phyloP scores from a whole-genome alignment of 306 rosid genomes.

The Quercus variabilis region DNA sequence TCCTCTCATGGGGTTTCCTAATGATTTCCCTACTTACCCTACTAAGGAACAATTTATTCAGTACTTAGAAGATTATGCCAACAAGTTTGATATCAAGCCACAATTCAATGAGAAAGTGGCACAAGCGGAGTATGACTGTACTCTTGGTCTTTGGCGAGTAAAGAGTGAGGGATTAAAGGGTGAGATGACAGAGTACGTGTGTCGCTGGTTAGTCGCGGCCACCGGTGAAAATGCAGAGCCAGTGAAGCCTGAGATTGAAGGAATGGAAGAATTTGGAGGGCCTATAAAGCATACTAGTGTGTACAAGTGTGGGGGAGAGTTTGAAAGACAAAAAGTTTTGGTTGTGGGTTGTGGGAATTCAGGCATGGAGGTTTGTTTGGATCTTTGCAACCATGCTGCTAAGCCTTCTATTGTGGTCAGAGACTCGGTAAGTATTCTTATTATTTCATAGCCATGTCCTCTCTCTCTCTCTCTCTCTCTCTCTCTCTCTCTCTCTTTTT shows the following conservation, averaged over 20 bases:
- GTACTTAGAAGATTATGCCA: constrained; percentile 55
- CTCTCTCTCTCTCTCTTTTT: neutral
- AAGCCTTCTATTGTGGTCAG: constrained; percentile 75
- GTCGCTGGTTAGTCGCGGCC: constrained; percentile 75
- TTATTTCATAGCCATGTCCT: neutral
- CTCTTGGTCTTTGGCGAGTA: constrained; percentile 53
- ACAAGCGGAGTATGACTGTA: constrained; percentile 44
- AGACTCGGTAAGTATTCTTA: constrained; percentile 55
- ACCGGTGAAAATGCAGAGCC: constrained; percentile 94
- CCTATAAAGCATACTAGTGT: constrained; percentile 60
- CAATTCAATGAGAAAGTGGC: constrained; percentile 51
- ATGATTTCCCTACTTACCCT: constrained; percentile 70
- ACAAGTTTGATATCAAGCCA: constrained; percentile 43
- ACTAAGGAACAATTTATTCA: constrained; percentile 61
- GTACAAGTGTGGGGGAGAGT: constrained; percentile 69
- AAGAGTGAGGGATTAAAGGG: neutral
- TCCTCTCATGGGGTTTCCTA: constrained; percentile 53
- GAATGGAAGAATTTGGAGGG: constrained; percentile 45
- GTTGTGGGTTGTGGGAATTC: constrained; percentile 97
- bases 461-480: no score
- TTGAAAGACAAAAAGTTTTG: constrained; percentile 57
- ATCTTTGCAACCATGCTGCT: constrained; percentile 74
- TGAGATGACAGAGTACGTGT: constrained; percentile 36
- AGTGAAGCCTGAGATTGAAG: constrained; percentile 55
- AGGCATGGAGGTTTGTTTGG: constrained; percentile 91